phyloP scores from a whole-genome alignment of 106 monocot species.

The Dendrobium chrysotoxum region DNA sequence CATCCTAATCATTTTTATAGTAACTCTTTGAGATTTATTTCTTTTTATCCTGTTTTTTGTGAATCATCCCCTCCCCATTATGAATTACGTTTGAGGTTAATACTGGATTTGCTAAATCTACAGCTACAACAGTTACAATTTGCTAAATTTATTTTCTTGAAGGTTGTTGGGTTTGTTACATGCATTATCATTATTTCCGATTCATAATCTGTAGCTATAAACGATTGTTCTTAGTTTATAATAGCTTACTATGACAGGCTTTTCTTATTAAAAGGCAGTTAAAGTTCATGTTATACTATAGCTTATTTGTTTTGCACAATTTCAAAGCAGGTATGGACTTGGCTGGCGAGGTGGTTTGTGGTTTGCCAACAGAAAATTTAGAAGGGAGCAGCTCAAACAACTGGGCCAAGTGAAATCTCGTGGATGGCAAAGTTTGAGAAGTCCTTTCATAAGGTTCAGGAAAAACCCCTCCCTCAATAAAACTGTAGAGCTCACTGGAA shows the following conservation, averaged over 20 bases:
- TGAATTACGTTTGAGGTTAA: background rate
- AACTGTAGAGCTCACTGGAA: conserved; percentile 9
- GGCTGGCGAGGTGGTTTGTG: conserved; percentile 91
- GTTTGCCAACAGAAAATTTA: conserved; percentile 60
- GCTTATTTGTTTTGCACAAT: no score
- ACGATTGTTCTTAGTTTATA: no score
- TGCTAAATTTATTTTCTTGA: no score
- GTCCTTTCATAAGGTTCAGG: conserved; percentile 31
- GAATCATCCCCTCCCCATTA: background rate
- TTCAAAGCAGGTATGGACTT: conserved; percentile 53
- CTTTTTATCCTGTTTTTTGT: background rate
- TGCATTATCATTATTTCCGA: no score
- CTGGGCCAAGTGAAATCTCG: conserved; percentile 63
- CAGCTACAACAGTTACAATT: no score
- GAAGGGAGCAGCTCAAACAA: conserved; percentile 60
- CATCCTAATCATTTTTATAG: no score
- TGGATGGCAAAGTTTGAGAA: conserved; percentile 54
- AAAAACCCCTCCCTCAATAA: conserved; percentile 8
- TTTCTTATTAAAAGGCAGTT: no score
- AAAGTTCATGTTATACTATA: no score
- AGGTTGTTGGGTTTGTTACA: no score
- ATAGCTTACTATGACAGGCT: no score
- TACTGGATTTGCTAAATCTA: background rate
- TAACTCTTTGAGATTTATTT: no score
- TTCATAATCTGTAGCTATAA: no score